Evolutionary conservation across 768 basidiomycete species (phyloP), one percentile per base, ranked within the genome.

Genomic region (Suillus luteus): DNA sequence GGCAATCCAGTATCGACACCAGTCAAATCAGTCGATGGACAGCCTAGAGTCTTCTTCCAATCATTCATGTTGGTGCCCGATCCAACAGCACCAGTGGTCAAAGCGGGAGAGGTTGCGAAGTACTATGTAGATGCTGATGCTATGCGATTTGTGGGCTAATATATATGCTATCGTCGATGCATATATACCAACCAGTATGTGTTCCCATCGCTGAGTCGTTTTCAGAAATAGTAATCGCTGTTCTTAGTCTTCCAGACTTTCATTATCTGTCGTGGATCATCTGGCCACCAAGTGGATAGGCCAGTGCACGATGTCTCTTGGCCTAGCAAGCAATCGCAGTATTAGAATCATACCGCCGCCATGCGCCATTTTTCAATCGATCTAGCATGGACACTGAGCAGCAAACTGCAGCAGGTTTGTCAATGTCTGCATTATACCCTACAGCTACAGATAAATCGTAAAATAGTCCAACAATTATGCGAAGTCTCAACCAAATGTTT

Each of bases 41-140:
- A 92, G 44, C 88, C 93, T 9, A 85, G 93, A 44, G 91, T 93
- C 58, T 95, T 95, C 76, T 89, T 89, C 19, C 93, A 95, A 75
- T 91, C 92, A 7, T 95, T 95, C 71, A 85, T 95, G 80, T 86
- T 95, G 41, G 85, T 89, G 11, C 91, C 91, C 5, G 91, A 93
- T 71, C 80, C 90, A 3, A 81, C 80, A 49, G 86, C 88, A 37
- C 81, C 89, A 3, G 81, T 86, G 19, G 81, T 82, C 2, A 87
- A 87, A 64, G 81, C 83, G 5, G 91, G 88, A 62, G 90, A 91
- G 70, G 84, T 91, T 0, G 89, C 90, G 10, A 93, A 90, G 72
- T 94, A 94, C 72, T 94, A 90, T 70, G 80, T 95, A 62, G 86
- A 86, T 64, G 86, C 91, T 12, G 92, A 94, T 74, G 84, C 89